Conservation (phyloP, 2,329 filamentous ascomycete species). For the Phaeoacremonium minimum region DNA sequence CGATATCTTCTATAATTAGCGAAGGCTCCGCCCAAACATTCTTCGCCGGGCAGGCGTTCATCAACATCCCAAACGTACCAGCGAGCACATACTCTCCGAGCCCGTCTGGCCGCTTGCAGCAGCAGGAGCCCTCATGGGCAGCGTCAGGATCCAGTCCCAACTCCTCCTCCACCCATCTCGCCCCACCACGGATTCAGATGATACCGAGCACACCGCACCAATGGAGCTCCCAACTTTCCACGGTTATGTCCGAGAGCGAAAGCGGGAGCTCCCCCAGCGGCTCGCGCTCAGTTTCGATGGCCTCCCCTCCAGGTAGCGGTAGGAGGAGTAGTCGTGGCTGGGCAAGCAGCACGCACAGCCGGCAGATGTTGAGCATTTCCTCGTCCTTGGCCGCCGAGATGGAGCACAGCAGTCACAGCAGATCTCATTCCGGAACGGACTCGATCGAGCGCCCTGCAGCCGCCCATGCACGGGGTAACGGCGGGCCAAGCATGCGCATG, state of each 20-base stretch:
- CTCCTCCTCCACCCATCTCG: conserved; percentile 5
- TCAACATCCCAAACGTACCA: conserved; percentile 16
- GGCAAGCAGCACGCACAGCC: conserved; percentile 42
- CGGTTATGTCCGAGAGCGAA: conserved; percentile 60
- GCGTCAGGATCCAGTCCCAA: conserved; percentile 16
- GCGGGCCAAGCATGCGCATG: conserved; percentile 34
- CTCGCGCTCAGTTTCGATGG: conserved; percentile 42
- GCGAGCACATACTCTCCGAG: not conserved
- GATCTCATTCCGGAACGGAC: conserved; percentile 34
- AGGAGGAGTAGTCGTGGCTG: conserved; percentile 44
- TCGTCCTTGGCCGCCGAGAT: conserved; percentile 45
- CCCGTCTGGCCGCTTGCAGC: conserved; percentile 4
- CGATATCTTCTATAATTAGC: conserved; percentile 49
- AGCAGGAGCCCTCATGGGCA: conserved; percentile 9
- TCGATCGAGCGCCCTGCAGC: conserved; percentile 47
- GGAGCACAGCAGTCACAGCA: conserved; percentile 30
- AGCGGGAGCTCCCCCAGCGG: conserved; percentile 40
- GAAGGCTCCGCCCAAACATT: conserved; percentile 39
- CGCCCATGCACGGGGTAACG: conserved; percentile 31
- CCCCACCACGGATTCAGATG: conserved; percentile 32
- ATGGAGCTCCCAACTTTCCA: conserved; percentile 62
- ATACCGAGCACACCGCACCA: conserved; percentile 47
- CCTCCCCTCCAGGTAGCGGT: conserved; percentile 30
- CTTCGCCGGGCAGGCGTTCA: conserved; percentile 31
- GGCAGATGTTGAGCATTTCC: conserved; percentile 53